Conservation (phyloP, 495 filamentous ascomycete species). For the Echria macrotheca region DNA sequence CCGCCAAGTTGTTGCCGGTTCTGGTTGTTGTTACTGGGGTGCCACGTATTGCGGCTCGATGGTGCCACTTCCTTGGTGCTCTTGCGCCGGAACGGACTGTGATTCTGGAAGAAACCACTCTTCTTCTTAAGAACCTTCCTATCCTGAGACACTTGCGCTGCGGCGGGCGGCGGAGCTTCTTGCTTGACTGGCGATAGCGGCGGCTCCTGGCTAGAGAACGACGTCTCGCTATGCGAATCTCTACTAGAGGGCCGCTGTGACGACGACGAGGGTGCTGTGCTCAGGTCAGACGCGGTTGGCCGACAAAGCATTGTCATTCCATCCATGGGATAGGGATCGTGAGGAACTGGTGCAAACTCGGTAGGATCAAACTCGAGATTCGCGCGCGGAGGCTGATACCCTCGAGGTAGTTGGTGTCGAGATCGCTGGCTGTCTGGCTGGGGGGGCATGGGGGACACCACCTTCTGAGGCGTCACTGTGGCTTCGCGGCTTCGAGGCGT, state of each 20-base stretch:
- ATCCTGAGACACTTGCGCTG: slow-evolving; percentile 41
- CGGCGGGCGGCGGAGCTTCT: slow-evolving; percentile 40
- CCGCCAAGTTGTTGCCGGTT: slow-evolving; percentile 24
- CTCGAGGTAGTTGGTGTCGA: slow-evolving; percentile 12
- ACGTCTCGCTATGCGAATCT: slow-evolving; percentile 89
- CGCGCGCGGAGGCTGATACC: slow-evolving; percentile 24
- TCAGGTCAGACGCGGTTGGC: slow-evolving; percentile 77
- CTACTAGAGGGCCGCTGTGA: slow-evolving; percentile 75
- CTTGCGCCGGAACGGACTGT: slow-evolving; percentile 86
- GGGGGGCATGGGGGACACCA: slow-evolving; percentile 7
- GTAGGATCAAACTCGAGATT: slow-evolving; percentile 47
- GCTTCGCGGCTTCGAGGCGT: slow-evolving; percentile 49
- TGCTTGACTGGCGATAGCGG: slow-evolving; percentile 34
- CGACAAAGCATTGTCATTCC: slow-evolving; percentile 99
- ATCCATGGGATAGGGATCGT: slow-evolving; percentile 92
- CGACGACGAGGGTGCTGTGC: slow-evolving; percentile 59
- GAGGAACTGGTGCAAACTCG: slow-evolving; percentile 66
- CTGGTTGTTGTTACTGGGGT: slow-evolving; percentile 23
- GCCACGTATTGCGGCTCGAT: slow-evolving; percentile 60
- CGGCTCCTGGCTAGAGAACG: slow-evolving; percentile 77
- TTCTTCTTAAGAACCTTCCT: slow-evolving; percentile 72
- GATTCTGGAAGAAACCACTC: slow-evolving; percentile 87
- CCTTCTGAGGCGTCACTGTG: slow-evolving; percentile 51
- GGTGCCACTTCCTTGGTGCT: slow-evolving; percentile 69
- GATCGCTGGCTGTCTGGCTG: slow-evolving; percentile 15